Base-by-base conservation (phyloP, 345 rosid species). In the Xanthoceras sorbifolium region DNA sequence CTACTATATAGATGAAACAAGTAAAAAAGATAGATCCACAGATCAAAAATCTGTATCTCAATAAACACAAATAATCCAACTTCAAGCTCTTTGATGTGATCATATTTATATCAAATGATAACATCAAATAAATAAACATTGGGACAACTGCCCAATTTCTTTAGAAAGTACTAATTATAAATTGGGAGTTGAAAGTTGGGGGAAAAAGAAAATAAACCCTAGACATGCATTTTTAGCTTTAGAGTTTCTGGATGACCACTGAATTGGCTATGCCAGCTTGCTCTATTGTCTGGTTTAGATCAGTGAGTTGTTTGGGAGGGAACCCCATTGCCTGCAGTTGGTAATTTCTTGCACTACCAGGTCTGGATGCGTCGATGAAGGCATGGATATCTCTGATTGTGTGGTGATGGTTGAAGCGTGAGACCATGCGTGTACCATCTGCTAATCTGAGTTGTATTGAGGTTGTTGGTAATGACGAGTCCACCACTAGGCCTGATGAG, bases 261-360 rank as follows among this genome's bases (percentile, higher is more conserved):
- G 99, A 93, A 80, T 76, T 93, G 20, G 91, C 97, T 61, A 96
- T 83, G 65, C 97, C 99, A 11, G 97, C 92, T 74, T 90, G 91
- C 87, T 93, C 97, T 67, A 96, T 89, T n/a, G 97, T 91, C 85
- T 89, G 97, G 80, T 88, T 87, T 69, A 82, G 83, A 55, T 96
- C 90, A 2, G 78, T 81, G 64, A 96, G 91, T 48, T 84, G 94
- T 73, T 85, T 90, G 66, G 98, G 99, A 78, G 99, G 99, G 78
- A 96, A 96, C 22, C 99, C 97, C 99, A 93, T 93, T 10, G 93
- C 88, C 82, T 88, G 90, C 77, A 96, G 82, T 78, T 85, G 97
- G 77, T 92, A 96, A 62, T 89, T 85, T 81, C 86, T 84, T 3
- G 83, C 77, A 26, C 97, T 90, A 0, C 90, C 93, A 0, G 94